These are phyloP conservation scores for Plantago major DNA, from an alignment of 257 asterid genomes.

Conservation along the genomic window DNA sequence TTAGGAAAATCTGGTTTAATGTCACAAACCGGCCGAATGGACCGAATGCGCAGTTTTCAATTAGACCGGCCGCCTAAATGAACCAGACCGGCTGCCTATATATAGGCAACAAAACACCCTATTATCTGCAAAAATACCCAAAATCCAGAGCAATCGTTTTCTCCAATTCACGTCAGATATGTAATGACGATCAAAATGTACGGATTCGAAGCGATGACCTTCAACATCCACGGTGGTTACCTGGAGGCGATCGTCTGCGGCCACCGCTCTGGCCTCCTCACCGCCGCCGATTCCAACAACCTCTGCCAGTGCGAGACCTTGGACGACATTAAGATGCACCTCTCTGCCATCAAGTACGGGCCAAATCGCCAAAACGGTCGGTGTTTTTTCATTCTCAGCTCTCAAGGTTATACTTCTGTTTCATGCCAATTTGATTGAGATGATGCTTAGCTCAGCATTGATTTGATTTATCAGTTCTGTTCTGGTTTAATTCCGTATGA, in stretches of 20 bases:
- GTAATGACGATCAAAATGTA: constrained; percentile 47
- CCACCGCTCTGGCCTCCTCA: constrained; percentile 80
- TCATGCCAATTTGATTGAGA: background rate
- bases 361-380: too few species aligned
- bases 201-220: constrained; percentile 92
- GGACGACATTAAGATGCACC: too few species aligned
- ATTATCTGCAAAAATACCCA: too few species aligned
- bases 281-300: constrained; percentile 89
- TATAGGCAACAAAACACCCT: too few species aligned
- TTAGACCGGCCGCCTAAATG: too few species aligned
- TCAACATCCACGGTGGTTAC: constrained; percentile 88
- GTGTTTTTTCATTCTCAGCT: too few species aligned
- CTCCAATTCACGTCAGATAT: constrained; percentile 47
- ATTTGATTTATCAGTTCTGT: constrained; percentile 11
- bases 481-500: background rate
- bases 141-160: background rate
- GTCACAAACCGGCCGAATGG: too few species aligned
- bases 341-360: too few species aligned
- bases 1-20: too few species aligned
- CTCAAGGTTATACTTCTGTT: constrained; percentile 36
- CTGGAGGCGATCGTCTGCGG: constrained; percentile 94
- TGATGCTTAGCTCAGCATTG: background rate
- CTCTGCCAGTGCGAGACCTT: too few species aligned
- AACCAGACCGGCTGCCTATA: too few species aligned
- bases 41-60: too few species aligned